These are phyloP conservation scores for Raphanus hybrid DNA, from an alignment of 441 rosid species.

Conservation along the genomic window DNA sequence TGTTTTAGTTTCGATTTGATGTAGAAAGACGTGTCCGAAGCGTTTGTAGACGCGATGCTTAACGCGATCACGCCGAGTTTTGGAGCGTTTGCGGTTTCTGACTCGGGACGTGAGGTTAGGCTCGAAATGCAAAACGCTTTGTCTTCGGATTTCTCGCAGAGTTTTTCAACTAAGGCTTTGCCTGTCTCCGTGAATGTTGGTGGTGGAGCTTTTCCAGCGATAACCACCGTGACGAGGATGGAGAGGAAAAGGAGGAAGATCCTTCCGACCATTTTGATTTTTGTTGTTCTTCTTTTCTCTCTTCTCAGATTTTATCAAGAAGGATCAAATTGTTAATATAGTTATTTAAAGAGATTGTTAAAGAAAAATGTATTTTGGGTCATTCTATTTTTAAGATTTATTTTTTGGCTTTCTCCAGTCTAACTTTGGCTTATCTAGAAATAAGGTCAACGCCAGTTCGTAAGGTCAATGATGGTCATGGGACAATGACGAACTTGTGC, in stretches of 20 bases:
- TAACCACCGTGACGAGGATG: conserved; percentile 45
- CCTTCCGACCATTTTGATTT: conserved; percentile 42
- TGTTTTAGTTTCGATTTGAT: conserved; percentile 36
- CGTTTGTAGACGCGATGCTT: conserved; percentile 40
- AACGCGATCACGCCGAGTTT: conserved; percentile 44
- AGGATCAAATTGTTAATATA: not conserved
- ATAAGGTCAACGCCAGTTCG: conserved; percentile 9
- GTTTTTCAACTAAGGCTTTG: conserved; percentile 30
- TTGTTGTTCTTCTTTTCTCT: not conserved
- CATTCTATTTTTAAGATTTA: conserved; percentile 27
- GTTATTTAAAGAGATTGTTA: conserved; percentile 30
- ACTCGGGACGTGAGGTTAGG: conserved; percentile 34
- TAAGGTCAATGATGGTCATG: not conserved
- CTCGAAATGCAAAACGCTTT: conserved; percentile 39
- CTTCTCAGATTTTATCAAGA: conserved; percentile 16
- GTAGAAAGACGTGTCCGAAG: conserved; percentile 43
- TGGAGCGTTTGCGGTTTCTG: conserved; percentile 40
- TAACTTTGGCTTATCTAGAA: conserved; percentile 27
- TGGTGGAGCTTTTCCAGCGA: conserved; percentile 44
- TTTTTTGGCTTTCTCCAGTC: not conserved
- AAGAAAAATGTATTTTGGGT: conserved; percentile 15
- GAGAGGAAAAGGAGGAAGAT: conserved; percentile 51
- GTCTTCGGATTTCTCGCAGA: conserved; percentile 45
- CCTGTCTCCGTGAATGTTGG: conserved; percentile 44
- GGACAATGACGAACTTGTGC: not conserved